Percentiles rank a stretch among this genome's conserved stretches.
phyloP scores from a whole-genome alignment of 2,329 filamentous ascomycete genomes.

The Fusarium sp. region DNA sequence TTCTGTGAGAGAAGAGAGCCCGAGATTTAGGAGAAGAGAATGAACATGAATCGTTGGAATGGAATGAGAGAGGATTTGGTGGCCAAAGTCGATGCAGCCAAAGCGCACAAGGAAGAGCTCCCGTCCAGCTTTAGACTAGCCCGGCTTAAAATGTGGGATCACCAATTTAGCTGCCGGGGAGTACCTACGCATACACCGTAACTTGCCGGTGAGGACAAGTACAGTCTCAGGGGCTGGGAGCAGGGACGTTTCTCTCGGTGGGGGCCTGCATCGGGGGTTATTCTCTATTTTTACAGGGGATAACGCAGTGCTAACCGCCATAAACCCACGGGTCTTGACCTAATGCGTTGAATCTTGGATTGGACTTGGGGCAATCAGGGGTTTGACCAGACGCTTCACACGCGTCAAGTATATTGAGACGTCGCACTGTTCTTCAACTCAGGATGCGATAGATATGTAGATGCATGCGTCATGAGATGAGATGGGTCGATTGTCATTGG shows the following conservation, averaged over 20 bases:
- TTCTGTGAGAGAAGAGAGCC: neutral
- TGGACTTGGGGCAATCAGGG: slow-evolving; percentile 20
- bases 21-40: slow-evolving; percentile 1
- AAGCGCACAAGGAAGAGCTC: slow-evolving; percentile 16
- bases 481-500: neutral
- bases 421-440: neutral
- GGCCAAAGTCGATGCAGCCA: too few species aligned
- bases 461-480: too few species aligned
- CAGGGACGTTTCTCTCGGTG: slow-evolving; percentile 7
- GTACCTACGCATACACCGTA: too few species aligned
- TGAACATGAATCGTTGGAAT: slow-evolving; percentile 20
- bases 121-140: slow-evolving; percentile 27
- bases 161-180: slow-evolving; percentile 43
- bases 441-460: neutral
- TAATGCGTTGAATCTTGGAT: slow-evolving; percentile 8
- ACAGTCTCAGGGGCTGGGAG: slow-evolving; percentile 37
- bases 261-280: slow-evolving; percentile 19
- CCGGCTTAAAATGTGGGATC: slow-evolving; percentile 38
- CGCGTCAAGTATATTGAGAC: slow-evolving; percentile 19
- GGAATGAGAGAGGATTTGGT: slow-evolving; percentile 37
- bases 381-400: slow-evolving; percentile 33
- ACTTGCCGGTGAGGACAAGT: slow-evolving; percentile 6
- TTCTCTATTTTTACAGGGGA: slow-evolving; percentile 12
- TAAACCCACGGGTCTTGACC: neutral
- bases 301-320: neutral